Evolutionary conservation across 1,284 basidiomycete species (phyloP), one percentile per base, ranked within the genome.

Genomic region (Leccinum cinnamomeum): DNA sequence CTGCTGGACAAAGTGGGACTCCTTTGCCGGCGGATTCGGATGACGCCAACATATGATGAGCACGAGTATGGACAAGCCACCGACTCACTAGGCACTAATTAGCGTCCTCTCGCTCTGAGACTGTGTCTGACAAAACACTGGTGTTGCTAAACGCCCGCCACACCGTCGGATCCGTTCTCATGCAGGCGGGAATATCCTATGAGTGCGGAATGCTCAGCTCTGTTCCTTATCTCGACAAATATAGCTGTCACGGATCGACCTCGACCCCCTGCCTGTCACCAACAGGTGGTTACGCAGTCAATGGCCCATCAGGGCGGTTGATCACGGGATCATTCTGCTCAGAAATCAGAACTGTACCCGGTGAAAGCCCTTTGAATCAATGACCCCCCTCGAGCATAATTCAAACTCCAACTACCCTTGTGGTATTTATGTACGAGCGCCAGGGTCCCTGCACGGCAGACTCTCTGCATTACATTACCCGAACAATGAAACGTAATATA

Each of bases 141-240:
- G 41, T 44, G n/a, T 18, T 35, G 23, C n/a, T 33, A 20, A 30
- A 11, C 18, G 30, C 18, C 4, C 30, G n/a, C 53, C 30, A 35
- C 12, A 33, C 53, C 3, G 18, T 33, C 53, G 53, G 53, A 7
- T 39, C 48, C 37, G 63, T 64, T 66, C 65, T 64, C 64, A 68
- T 58, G 53, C 12, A 14, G 58, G 20, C 51, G 58, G 64, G 39
- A 63, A 62, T 37, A n/a, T 18, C 50, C 23, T 51, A 6, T n/a
- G 14, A 51, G 50, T 10, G 50, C 50, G 50, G 50, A 51, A 51
- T 10, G 28, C 46, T 18, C n/a, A 46, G 44, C 11, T 48, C 46
- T 48, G 46, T 48, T 11, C 20, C 33, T 20, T 54, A 33, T 53
- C 53, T 53, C 53, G n/a, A 53, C 53, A 53, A 53, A 53, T 16